Evolutionary conservation across 345 rosid species (phyloP).

Genomic region (Corchorus capsularis): DNA sequence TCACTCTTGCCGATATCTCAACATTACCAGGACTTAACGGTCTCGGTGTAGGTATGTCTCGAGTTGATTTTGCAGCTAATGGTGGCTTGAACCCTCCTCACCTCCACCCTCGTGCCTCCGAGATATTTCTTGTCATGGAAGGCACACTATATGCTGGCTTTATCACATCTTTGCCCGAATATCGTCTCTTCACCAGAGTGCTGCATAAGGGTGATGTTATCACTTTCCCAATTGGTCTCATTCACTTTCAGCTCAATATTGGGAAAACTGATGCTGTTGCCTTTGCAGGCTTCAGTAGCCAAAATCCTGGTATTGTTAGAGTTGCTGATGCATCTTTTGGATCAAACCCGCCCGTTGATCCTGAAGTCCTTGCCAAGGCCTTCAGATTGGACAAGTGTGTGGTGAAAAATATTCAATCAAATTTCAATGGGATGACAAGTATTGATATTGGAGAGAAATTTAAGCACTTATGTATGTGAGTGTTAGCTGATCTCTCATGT

Average conservation of each 20-base stretch:
- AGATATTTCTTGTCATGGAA: slow-evolving; percentile 27
- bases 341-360: slow-evolving; percentile 22
- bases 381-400: slow-evolving; percentile 19
- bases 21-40: slow-evolving; percentile 34
- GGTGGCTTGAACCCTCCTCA: slow-evolving; percentile 40
- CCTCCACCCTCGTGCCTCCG: slow-evolving; percentile 32
- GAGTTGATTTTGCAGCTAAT: slow-evolving; percentile 33
- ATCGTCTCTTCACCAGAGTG: slow-evolving; percentile 21
- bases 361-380: slow-evolving; percentile 28
- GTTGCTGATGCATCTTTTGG: slow-evolving; percentile 23
- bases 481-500: too few species aligned
- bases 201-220: slow-evolving; percentile 30
- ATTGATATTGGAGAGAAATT: too few species aligned
- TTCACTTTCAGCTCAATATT: slow-evolving; percentile 33
- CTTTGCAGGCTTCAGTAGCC: slow-evolving; percentile 25
- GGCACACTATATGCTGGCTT: slow-evolving; percentile 35
- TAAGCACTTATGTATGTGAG: too few species aligned
- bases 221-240: slow-evolving; percentile 29
- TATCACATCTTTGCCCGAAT: slow-evolving; percentile 20
- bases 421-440: neutral
- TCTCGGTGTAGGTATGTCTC: slow-evolving; percentile 25
- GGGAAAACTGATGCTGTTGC: slow-evolving; percentile 19
- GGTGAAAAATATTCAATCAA: slow-evolving; percentile 19
- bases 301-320: slow-evolving; percentile 31
- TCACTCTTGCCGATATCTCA: slow-evolving; percentile 17